These are phyloP conservation scores for Cladosporium sp. DNA, from an alignment of 2,329 filamentous ascomycete genomes.

Conservation along the genomic window DNA sequence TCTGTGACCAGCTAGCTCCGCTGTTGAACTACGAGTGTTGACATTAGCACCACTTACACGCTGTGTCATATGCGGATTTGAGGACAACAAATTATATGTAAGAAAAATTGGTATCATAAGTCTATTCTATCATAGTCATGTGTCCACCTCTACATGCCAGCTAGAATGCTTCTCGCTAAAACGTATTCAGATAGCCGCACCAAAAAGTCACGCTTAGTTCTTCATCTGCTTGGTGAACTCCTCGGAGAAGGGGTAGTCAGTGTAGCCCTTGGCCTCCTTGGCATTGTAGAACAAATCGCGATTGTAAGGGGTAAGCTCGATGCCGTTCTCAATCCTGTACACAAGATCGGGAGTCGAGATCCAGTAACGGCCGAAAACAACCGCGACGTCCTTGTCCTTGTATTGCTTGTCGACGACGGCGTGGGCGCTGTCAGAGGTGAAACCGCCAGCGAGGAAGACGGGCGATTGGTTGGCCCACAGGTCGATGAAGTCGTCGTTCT, in stretches of 20 bases:
- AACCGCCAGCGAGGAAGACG: slow-evolving; percentile 48
- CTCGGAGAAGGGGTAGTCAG: slow-evolving; percentile 36
- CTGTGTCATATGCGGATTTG: no score
- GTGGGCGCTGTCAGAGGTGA: slow-evolving; percentile 36
- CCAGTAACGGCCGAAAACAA: slow-evolving; percentile 48
- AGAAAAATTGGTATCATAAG: no score
- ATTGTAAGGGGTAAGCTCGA: slow-evolving; percentile 41
- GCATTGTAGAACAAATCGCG: slow-evolving; percentile 42
- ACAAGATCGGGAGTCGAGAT: slow-evolving; percentile 49
- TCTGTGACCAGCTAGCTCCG: no score
- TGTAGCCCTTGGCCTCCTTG: slow-evolving; percentile 36
- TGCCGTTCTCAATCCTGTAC: slow-evolving; percentile 39
- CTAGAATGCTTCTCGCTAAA: no score
- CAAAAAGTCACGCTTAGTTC: not conserved
- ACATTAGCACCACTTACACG: no score
- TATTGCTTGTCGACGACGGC: slow-evolving; percentile 30
- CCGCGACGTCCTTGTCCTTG: slow-evolving; percentile 38
- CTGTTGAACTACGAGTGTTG: no score
- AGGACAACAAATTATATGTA: no score
- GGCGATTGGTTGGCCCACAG: slow-evolving; percentile 40
- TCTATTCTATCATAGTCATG: no score
- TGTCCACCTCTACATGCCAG: no score
- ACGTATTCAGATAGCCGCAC: no score
- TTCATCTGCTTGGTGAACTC: slow-evolving; percentile 9
- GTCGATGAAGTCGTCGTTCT: slow-evolving; percentile 44